phyloP scores from a whole-genome alignment of 768 basidiomycete genomes.

The Naematelia encephala region DNA sequence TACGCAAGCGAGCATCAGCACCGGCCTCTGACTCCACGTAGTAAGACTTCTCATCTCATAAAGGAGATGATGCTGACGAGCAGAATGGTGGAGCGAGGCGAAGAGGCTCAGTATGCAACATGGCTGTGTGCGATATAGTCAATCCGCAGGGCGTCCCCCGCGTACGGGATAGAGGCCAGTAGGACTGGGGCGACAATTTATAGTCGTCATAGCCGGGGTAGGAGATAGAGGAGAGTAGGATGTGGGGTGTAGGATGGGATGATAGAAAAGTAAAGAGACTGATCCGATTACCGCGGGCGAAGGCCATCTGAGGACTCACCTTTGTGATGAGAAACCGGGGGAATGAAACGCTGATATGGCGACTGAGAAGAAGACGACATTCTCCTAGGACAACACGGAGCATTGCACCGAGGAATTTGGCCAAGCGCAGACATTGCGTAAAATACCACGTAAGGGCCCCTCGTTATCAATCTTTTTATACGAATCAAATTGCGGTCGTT shows the following conservation, averaged over 20 bases:
- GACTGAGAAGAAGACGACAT: neutral
- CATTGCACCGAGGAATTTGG: too few relatives aligned
- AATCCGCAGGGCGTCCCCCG: conserved; percentile 43
- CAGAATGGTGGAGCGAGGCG: conserved; percentile 1
- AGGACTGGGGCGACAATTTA: conserved; percentile 47
- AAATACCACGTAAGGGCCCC: too few relatives aligned
- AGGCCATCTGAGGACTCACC: too few relatives aligned
- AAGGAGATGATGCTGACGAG: too few relatives aligned
- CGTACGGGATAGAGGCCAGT: conserved; percentile 39
- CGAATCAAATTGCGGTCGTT: too few relatives aligned
- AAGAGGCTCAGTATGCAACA: conserved; percentile 33
- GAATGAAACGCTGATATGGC: neutral
- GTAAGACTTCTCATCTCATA: neutral
- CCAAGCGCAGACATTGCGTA: too few relatives aligned
- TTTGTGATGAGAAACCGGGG: neutral
- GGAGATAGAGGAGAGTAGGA: neutral
- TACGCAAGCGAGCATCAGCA: neutral
- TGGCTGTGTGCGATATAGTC: conserved; percentile 35
- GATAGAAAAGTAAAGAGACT: too few relatives aligned
- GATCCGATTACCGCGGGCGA: too few relatives aligned
- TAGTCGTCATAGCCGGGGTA: conserved; percentile 25
- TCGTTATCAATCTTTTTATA: too few relatives aligned
- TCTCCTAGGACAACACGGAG: too few relatives aligned
- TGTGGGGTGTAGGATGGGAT: neutral
- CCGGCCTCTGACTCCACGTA: neutral